Percentiles rank a stretch among this genome's conserved stretches.
Evolutionary conservation across 2,329 filamentous ascomycete genomes (phyloP).

Genomic region (Clonostachys solani): DNA sequence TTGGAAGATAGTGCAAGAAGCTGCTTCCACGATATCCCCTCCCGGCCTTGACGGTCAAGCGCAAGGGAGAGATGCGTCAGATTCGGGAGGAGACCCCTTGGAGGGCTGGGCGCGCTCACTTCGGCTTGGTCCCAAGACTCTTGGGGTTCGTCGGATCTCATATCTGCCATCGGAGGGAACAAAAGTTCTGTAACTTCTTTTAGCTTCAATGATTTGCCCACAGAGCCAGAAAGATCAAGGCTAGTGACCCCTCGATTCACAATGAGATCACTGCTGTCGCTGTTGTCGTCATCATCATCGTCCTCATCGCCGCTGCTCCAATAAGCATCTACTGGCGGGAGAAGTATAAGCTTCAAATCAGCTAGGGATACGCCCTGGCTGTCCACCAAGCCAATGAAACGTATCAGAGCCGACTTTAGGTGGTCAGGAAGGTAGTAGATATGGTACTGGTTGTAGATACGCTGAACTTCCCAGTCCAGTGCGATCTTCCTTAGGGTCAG

Average conservation of each 20-base stretch:
- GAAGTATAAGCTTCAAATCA: constrained; percentile 45
- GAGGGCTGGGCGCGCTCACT: constrained; percentile 16
- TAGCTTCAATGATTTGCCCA: constrained; percentile 45
- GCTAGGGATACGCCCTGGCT: constrained; percentile 40
- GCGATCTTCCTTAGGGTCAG: constrained; percentile 45
- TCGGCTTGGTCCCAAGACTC: constrained; percentile 51
- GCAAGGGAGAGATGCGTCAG: constrained; percentile 59
- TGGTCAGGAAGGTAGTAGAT: constrained; percentile 50
- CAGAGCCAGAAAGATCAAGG: constrained; percentile 49
- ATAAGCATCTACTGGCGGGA: constrained; percentile 20
- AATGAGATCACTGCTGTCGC: background rate
- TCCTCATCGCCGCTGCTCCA: constrained; percentile 8
- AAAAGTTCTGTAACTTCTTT: constrained; percentile 49
- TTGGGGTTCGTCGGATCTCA: constrained; percentile 21
- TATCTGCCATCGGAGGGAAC: constrained; percentile 26
- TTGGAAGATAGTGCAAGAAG: constrained; percentile 49
- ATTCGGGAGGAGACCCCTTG: constrained; percentile 43
- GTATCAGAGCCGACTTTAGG: constrained; percentile 46
- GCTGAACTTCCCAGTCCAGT: constrained; percentile 49
- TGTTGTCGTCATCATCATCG: constrained; percentile 14
- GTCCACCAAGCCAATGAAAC: constrained; percentile 39
- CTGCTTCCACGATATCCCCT: constrained; percentile 51
- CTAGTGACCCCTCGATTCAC: constrained; percentile 33
- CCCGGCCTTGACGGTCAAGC: constrained; percentile 24
- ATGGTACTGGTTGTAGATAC: constrained; percentile 51